These are phyloP conservation scores for Pseudopithomyces maydicus DNA, from an alignment of 2,329 filamentous ascomycete species.

Conservation along the genomic window DNA sequence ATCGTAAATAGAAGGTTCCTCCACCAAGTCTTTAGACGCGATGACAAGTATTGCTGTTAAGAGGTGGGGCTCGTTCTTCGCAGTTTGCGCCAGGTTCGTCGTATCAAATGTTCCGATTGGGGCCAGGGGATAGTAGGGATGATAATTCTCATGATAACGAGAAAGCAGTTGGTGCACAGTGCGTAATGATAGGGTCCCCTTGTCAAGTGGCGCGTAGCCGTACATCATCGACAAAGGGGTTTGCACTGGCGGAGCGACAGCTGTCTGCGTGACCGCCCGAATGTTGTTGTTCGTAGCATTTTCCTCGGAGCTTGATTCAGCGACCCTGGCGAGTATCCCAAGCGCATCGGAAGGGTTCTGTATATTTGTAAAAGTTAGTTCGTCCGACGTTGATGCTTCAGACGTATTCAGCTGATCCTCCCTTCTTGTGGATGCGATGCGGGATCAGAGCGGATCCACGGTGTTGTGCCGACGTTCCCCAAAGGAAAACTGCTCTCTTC, in stretches of 20 bases:
- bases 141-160: slow-evolving; percentile 69
- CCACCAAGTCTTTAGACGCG: slow-evolving; percentile 71
- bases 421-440: slow-evolving; percentile 21
- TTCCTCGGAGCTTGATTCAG: slow-evolving; percentile 41
- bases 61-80: slow-evolving; percentile 67
- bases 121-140: slow-evolving; percentile 72
- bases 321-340: slow-evolving; percentile 54
- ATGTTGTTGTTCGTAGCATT: slow-evolving; percentile 27
- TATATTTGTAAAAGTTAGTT: slow-evolving; percentile 48
- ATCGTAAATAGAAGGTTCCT: slow-evolving; percentile 67
- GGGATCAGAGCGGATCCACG: slow-evolving; percentile 32
- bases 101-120: slow-evolving; percentile 64
- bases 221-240: slow-evolving; percentile 41
- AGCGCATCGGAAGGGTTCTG: slow-evolving; percentile 57
- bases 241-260: slow-evolving; percentile 17
- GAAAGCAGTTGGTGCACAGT: slow-evolving; percentile 59
- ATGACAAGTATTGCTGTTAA: slow-evolving; percentile 73
- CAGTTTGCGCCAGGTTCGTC: slow-evolving; percentile 59
- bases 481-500: slow-evolving; percentile 42
- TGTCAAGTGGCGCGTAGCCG: slow-evolving; percentile 51
- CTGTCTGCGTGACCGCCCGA: slow-evolving; percentile 12
- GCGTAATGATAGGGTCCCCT: slow-evolving; percentile 49
- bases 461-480: slow-evolving; percentile 42
- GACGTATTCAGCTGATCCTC: slow-evolving; percentile 34
- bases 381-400: slow-evolving; percentile 38